Base-by-base conservation (phyloP, 306 rosid genomes). In the Mucuna pruriens region DNA sequence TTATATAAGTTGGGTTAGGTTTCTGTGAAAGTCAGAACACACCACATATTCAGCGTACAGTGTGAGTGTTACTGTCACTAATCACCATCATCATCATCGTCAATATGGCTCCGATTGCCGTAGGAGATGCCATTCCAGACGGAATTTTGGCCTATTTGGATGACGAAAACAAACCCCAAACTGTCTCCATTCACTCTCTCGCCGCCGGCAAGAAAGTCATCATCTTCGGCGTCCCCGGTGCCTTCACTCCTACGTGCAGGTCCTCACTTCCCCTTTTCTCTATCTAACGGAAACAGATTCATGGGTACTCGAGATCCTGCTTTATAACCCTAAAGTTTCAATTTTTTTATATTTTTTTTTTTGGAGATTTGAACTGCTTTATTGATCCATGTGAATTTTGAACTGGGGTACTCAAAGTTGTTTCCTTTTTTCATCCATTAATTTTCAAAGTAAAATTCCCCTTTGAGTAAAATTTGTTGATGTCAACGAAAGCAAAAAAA, bases 211-310 rank as follows among this genome's bases (percentile, higher is more conserved):
- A 92, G 52, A 94, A 94, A 81, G 91, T 90, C 67, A 75, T 94
- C 85, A 89, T 94, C 80, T 91, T 49, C n/a, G 98, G 88, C 46
- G 98, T 94, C 46, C 98, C 98, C 74, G 98, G 94, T 15, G 98
- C 97, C 82, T 94, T 92, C 87, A 92, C 98, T 9, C 94, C 97
- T 6, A 92, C 96, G 4, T 94, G 98, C 94, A 94, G 97, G 98
- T 92, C 0, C 0, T 7, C 22, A 2, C 7, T 38, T 11, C 0
- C 7, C 17, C 42, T 11, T 38, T 71, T 63, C 39, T 7, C 20
- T 0, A 23, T 20, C 2, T 71, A 1, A 0, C 15, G 0, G 25
- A 65, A 29, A 3, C 10, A 3, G 25, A 9, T 69, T 76, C 38
- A 10, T 83, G 86, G 78, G 73, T 36, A 58, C 7, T n/a, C 15